Evolutionary conservation across 192 early-diverging fungal species (phyloP).

Genomic region (Coemansia erecta): DNA sequence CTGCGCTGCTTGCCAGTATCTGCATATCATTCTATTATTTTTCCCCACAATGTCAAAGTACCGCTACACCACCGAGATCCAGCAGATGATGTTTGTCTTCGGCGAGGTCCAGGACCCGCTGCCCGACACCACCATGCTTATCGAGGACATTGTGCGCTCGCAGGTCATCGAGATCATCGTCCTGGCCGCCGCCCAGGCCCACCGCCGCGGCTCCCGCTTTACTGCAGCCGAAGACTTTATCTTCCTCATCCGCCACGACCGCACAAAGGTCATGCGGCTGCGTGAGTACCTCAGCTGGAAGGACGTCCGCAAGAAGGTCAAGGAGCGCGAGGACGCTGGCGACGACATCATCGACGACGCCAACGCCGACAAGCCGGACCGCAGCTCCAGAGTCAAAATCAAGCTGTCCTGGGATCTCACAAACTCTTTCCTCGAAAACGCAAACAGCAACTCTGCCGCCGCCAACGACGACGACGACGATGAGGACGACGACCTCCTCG

Average conservation of each 20-base stretch:
- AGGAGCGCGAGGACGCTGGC: conserved; percentile 67
- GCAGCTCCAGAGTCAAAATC: conserved; percentile 66
- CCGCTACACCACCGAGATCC: conserved; percentile 76
- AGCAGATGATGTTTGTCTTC: conserved; percentile 99
- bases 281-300: conserved; percentile 92
- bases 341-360: conserved; percentile 50
- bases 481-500: conserved; percentile 87
- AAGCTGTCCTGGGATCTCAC: conserved; percentile 94
- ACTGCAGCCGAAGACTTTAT: conserved; percentile 90
- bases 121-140: conserved; percentile 81
- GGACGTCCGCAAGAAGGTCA: conserved; percentile 91
- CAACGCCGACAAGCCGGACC: conserved; percentile 54
- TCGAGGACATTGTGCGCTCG: conserved; percentile 93
- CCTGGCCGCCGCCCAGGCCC: conserved; percentile 81
- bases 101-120: conserved; percentile 90
- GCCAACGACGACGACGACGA: conserved; percentile 79
- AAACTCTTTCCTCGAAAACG: conserved; percentile 71
- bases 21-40: not conserved
- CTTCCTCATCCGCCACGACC: conserved; percentile 94
- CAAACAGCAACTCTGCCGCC: too few relatives aligned
- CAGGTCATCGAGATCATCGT: conserved; percentile 95
- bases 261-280: conserved; percentile 87
- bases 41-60: conserved; percentile 25
- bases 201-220: conserved; percentile 75
- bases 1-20: not conserved